These are phyloP conservation scores for Ceratocystis destructans DNA, from an alignment of 2,329 filamentous ascomycete genomes.

Conservation along the genomic window DNA sequence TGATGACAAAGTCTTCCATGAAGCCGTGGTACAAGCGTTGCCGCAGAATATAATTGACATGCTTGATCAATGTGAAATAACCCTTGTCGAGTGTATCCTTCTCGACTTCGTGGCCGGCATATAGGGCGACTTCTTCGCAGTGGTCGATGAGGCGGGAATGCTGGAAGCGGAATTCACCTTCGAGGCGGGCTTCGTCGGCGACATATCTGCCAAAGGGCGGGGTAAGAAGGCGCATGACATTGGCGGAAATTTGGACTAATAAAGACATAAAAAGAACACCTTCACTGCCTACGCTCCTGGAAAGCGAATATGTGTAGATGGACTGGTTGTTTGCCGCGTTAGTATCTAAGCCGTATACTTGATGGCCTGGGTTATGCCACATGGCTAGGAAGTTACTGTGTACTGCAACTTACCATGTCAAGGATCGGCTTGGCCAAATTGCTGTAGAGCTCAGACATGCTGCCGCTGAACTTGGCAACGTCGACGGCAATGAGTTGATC, in stretches of 20 bases:
- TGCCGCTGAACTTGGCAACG: constrained; percentile 91
- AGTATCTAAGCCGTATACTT: constrained; percentile 22
- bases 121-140: constrained; percentile 86
- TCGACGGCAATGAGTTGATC: constrained; percentile 96
- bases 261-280: constrained; percentile 91
- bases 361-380: not conserved
- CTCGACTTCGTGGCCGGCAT: constrained; percentile 81
- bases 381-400: not conserved
- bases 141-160: constrained; percentile 93
- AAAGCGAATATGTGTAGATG: constrained; percentile 91
- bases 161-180: constrained; percentile 92
- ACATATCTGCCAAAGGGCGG: constrained; percentile 97
- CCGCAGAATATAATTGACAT: constrained; percentile 89
- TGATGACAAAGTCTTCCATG: constrained; percentile 99
- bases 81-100: constrained; percentile 96
- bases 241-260: constrained; percentile 82
- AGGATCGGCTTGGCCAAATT: constrained; percentile 89
- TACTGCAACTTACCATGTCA: constrained; percentile 54
- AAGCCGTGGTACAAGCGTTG: constrained; percentile 92
- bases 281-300: constrained; percentile 88
- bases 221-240: constrained; percentile 84
- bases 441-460: constrained; percentile 85
- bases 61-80: constrained; percentile 97
- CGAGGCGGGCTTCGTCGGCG: constrained; percentile 82
- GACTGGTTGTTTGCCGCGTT: constrained; percentile 30